Base-by-base conservation (phyloP, 2,329 filamentous ascomycete species). In the Colletotrichum sp. region DNA sequence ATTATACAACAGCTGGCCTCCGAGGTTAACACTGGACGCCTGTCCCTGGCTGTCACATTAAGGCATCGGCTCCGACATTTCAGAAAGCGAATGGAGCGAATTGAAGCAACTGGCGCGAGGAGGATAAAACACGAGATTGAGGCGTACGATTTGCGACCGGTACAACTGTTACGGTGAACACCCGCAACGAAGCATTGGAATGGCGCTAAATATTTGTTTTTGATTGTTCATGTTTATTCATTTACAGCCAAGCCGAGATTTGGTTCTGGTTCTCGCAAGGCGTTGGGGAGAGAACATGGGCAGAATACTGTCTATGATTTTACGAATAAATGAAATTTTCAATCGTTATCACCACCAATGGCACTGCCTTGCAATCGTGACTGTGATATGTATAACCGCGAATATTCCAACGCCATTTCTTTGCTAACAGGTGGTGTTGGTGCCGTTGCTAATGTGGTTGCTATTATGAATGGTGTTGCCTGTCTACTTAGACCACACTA, bases 261-360 rank as follows among this genome's bases (percentile, higher is more conserved):
- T 21, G 21, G 48, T 14, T 13, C 3, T 68, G 36, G 21, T 34
- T 68, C 30, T 6, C 43, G 65, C 67, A 62, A 34, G 67, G 67
- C n/a, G 67, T 69, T 69, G 56, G 67, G 67, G 67, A 26, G 10
- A 48, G 2, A 4, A 48, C n/a, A 48, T 48, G 43, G 43, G 43
- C 43, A 48, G 43, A 21, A n/a, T 12, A n/a, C 18, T 48, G n/a
- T 7, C 43, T 48, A 48, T 48, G 43, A 48, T 48, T 48, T 21
- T 21, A 48, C 1, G 43, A 48, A 21, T 48, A 48, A 13, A 48
- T 48, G 43, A 48, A 1, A 48, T 10, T 48, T 48, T 21, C n/a
- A 48, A 21, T 48, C 43, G 43, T 48, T 13, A 48, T 3, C 9
- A 43, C 5, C 9, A 43, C 3, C 9, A 12, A 10, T 5, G 8